Conservation (phyloP, 2,329 filamentous ascomycete species). For the Tolypocladium amazonense region DNA sequence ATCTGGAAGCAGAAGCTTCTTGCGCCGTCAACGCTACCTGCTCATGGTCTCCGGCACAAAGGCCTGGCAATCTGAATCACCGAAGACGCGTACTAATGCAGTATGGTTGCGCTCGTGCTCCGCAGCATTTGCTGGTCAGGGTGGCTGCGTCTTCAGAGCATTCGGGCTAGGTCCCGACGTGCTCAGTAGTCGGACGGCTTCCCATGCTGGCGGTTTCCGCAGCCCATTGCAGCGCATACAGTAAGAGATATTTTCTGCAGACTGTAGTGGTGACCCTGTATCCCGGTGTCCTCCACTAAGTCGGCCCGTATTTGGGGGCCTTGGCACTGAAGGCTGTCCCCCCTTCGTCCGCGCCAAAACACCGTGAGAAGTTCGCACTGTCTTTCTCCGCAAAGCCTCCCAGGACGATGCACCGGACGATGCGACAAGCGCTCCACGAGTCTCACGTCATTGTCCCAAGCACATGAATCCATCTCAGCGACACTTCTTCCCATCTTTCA, state of each 20-base stretch:
- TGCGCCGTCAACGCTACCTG: background rate
- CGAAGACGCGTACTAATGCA: background rate
- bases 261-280: background rate
- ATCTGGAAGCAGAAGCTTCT: conserved; percentile 1
- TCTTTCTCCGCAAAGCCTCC: background rate
- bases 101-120: background rate
- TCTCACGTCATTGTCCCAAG: background rate
- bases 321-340: background rate
- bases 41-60: background rate
- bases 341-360: background rate
- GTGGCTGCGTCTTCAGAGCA: background rate
- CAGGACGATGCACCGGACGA: too few species aligned
- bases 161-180: background rate
- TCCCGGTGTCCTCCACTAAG: background rate
- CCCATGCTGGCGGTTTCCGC: background rate
- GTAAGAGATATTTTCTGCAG: background rate
- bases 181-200: background rate
- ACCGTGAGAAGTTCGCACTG: background rate
- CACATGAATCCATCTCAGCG: background rate
- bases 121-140: background rate
- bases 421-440: background rate
- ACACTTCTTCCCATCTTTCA: background rate
- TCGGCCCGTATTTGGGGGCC: background rate
- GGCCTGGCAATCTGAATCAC: background rate
- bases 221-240: background rate